Evolutionary conservation across 2,329 filamentous ascomycete genomes (phyloP), one percentile per base, ranked within the genome.

Genomic region (Pseudogymnoascus verrucosus): DNA sequence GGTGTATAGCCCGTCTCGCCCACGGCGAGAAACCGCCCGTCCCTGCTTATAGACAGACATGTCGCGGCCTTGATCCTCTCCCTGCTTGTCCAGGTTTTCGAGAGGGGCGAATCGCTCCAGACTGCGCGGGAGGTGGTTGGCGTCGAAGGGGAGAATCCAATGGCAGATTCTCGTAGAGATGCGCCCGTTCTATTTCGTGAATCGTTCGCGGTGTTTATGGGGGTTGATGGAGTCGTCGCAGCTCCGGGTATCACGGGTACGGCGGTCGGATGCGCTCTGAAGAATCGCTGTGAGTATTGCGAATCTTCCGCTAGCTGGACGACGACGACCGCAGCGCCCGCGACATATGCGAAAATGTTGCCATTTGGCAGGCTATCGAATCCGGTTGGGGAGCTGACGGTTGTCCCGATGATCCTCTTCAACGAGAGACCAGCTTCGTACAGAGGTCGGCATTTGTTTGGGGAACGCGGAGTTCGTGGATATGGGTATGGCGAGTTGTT

Each of bases 1-100:
- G 95, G 95, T 62, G 89, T 90, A 75, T 98, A 97, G 21, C 95
- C 95, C 3, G 93, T 96, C 78, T 99, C 95, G 70, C 95, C 95
- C 2, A 98, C 89, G 7, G 93, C 95, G 62, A 99, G 80, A 73
- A 89, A 96, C 69, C 85, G 89, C 34, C 90, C 93, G 76, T 97
- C 92, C 0, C 87, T 86, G 72, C 92, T 97, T 68, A 99, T 82
- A 21, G 91, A 89, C 26, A 99, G 84, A 71, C 93, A 96, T 4
- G 93, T 96, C 1, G 93, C 91, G 16, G 95, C 90, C 77, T 98
- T 98, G 73, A 98, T 93, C 68, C 92, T 86, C 75, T 98, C 95
- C 68, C 91, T 86, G 63, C 91, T 95, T 1, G 90, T 92, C 88
- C 91, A 93, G 11, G 89, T 91, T 74, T 88, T 91, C 61, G 84